These are phyloP conservation scores for Hypoxylon sp. DNA, from an alignment of 2,329 filamentous ascomycete species.

Conservation along the genomic window DNA sequence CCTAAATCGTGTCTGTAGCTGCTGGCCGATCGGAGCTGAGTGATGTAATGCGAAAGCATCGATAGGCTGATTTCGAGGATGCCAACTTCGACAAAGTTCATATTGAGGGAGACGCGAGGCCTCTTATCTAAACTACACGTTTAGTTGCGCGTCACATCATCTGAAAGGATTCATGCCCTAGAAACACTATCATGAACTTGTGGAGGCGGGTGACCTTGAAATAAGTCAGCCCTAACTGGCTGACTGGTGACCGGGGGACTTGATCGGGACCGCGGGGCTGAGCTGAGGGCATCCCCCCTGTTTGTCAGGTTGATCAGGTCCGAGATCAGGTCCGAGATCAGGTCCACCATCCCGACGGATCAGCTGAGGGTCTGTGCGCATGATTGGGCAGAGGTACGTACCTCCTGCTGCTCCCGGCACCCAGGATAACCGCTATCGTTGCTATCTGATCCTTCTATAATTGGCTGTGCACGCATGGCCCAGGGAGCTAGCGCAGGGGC, in stretches of 20 bases:
- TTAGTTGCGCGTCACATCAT: neutral
- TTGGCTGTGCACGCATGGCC: conserved; percentile 7
- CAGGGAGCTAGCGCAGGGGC: conserved; percentile 1
- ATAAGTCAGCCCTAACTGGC: conserved; percentile 18
- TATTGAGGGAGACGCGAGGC: conserved; percentile 28
- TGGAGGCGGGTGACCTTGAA: conserved; percentile 29
- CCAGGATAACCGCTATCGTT: neutral
- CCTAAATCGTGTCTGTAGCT: neutral
- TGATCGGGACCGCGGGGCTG: conserved; percentile 19
- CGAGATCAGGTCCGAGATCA: conserved; percentile 28
- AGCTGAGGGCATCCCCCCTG: conserved; percentile 22
- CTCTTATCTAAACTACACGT: conserved; percentile 28
- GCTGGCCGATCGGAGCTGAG: neutral
- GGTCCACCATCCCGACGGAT: conserved; percentile 21
- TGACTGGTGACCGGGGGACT: conserved; percentile 1
- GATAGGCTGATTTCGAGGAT: conserved; percentile 7
- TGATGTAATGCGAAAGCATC: neutral
- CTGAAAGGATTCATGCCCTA: conserved; percentile 28
- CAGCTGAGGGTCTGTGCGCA: conserved; percentile 39
- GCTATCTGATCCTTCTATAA: conserved; percentile 10
- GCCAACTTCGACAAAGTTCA: neutral
- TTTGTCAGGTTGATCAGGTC: neutral
- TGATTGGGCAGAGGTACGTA: conserved; percentile 33
- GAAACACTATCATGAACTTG: conserved; percentile 17
- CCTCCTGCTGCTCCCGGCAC: neutral